These are phyloP conservation scores for Actinomucor elegans DNA, from an alignment of 371 early-diverging fungal genomes.

Conservation along the genomic window DNA sequence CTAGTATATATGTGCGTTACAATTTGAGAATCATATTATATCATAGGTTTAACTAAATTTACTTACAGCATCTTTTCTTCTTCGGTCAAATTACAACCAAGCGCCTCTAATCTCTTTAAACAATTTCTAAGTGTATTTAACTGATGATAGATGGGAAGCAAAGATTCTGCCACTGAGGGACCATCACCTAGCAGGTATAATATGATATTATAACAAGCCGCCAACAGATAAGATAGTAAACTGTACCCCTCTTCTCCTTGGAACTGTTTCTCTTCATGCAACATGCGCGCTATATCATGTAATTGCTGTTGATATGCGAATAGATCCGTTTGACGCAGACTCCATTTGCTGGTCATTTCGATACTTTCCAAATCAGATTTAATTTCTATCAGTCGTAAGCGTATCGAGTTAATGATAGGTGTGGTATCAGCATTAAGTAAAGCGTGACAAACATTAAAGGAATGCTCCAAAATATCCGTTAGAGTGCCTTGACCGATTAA, in stretches of 20 bases:
- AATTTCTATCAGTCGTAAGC: conserved; percentile 63
- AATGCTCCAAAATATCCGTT: conserved; percentile 1
- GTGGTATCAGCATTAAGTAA: neutral
- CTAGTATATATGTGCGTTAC: neutral
- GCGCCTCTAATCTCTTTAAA: neutral
- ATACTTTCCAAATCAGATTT: conserved; percentile 63
- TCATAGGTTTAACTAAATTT: neutral
- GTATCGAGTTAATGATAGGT: conserved; percentile 54
- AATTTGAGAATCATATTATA: neutral
- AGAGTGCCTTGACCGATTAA: conserved; percentile 4
- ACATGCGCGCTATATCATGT: conserved; percentile 54
- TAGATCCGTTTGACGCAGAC: conserved; percentile 67
- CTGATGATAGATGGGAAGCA: conserved; percentile 3
- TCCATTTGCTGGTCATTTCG: conserved; percentile 68
- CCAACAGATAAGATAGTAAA: conserved; percentile 4
- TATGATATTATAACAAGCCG: conserved; percentile 7
- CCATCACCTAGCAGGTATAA: conserved; percentile 4
- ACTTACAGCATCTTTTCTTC: conserved; percentile 14
- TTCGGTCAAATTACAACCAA: neutral
- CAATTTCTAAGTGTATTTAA: conserved; percentile 5
- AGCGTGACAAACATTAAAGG: conserved; percentile 3
- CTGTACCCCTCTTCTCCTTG: neutral
- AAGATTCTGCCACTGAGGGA: neutral
- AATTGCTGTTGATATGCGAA: conserved; percentile 70
- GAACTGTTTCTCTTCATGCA: conserved; percentile 1